These are phyloP conservation scores for Pinus taeda DNA, from an alignment of 75 land plant genomes.

Conservation along the genomic window DNA sequence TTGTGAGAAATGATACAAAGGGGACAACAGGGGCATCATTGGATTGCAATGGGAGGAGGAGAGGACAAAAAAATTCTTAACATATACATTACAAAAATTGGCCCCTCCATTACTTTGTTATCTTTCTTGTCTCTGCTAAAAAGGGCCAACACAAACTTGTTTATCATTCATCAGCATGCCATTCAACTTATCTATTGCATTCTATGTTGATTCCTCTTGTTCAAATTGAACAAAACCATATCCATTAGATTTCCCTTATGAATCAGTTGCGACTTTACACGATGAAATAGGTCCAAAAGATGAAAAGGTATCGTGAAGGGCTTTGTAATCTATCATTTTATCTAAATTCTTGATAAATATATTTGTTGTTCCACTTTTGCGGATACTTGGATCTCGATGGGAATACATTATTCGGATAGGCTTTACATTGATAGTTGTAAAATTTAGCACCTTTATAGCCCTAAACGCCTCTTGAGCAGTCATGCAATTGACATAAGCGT, in stretches of 20 bases:
- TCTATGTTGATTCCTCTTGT: constrained; percentile 67
- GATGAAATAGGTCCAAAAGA: constrained; percentile 77
- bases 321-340: constrained; percentile 74
- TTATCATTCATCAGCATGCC: constrained; percentile 87
- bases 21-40: too few relatives aligned
- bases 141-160: constrained; percentile 81
- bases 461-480: constrained; percentile 37
- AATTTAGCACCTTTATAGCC: constrained; percentile 71
- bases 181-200: constrained; percentile 70
- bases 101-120: constrained; percentile 32
- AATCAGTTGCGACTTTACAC: constrained; percentile 80
- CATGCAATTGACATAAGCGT: too few relatives aligned
- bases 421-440: constrained; percentile 56
- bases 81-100: constrained; percentile 79
- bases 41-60: too few relatives aligned
- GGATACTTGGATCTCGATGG: constrained; percentile 62
- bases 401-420: constrained; percentile 80
- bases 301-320: constrained; percentile 72
- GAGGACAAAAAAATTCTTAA: constrained; percentile 34
- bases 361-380: constrained; percentile 66
- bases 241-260: constrained; percentile 72
- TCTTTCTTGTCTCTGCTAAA: constrained; percentile 76
- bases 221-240: constrained; percentile 91
- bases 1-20: too few relatives aligned
- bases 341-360: constrained; percentile 85